These are phyloP conservation scores for Penicillium palitans DNA, from an alignment of 2,329 filamentous ascomycete genomes.

Conservation along the genomic window DNA sequence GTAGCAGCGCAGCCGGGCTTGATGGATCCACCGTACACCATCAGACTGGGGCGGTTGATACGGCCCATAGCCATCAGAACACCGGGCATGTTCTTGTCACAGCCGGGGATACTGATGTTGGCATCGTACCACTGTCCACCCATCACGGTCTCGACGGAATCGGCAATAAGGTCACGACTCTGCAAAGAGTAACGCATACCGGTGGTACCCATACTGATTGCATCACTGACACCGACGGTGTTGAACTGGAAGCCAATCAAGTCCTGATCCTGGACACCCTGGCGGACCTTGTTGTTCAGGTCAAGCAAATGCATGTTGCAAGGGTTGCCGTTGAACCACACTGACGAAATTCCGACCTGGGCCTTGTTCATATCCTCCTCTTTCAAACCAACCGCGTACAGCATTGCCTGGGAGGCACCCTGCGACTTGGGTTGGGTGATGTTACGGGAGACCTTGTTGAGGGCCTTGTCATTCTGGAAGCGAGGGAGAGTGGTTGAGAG, in stretches of 20 bases:
- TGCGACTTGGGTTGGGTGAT: slow-evolving; percentile 98
- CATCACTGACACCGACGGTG: slow-evolving; percentile 96
- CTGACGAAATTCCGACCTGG: slow-evolving; percentile 95
- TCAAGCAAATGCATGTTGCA: slow-evolving; percentile 99
- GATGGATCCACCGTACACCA: slow-evolving; percentile 97
- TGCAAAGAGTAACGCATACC: slow-evolving; percentile 96
- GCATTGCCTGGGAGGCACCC: slow-evolving; percentile 97
- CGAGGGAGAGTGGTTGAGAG: slow-evolving; percentile 50
- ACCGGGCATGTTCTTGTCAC: slow-evolving; percentile 99
- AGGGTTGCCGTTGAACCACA: slow-evolving; percentile 97
- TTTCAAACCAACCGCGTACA: slow-evolving; percentile 88
- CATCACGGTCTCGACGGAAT: slow-evolving; percentile 99
- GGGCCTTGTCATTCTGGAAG: slow-evolving; percentile 48
- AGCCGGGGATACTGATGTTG: slow-evolving; percentile 94
- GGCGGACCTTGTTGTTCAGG: slow-evolving; percentile 74
- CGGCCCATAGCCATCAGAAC: slow-evolving; percentile 91
- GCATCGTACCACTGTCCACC: slow-evolving; percentile 98
- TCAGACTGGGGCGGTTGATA: slow-evolving; percentile 89
- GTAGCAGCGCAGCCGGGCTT: slow-evolving; percentile 80
- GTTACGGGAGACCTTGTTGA: slow-evolving; percentile 80
- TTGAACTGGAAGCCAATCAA: slow-evolving; percentile 97
- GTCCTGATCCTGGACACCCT: slow-evolving; percentile 71
- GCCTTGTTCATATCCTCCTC: slow-evolving; percentile 92
- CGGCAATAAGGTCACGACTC: slow-evolving; percentile 93
- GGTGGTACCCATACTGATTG: slow-evolving; percentile 95